A percentile compares a stretch with the other conserved stretches of the same genome.
Evolutionary conservation across 495 filamentous ascomycete genomes (phyloP).

Genomic region (Podospora pseudocomata): DNA sequence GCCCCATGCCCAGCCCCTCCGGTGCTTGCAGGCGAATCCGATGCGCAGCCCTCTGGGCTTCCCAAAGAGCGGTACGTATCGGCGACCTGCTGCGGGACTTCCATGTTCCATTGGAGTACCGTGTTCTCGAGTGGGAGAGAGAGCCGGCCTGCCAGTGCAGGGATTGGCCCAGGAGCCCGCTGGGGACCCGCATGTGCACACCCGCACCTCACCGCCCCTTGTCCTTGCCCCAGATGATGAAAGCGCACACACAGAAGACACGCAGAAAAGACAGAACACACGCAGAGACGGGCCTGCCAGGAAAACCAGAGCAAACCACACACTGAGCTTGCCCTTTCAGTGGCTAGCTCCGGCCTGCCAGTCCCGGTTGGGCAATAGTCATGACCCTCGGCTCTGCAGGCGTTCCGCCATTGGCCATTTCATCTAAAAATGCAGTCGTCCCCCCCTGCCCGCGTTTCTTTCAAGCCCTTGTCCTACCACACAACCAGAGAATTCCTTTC

Average conservation of each 20-base stretch:
- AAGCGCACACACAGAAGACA: slow-evolving; percentile 9
- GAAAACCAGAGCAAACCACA: slow-evolving; percentile 13
- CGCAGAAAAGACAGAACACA: slow-evolving; percentile 2
- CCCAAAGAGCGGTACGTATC: background rate
- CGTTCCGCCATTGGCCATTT: slow-evolving; percentile 44
- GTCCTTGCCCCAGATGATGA: slow-evolving; percentile 25
- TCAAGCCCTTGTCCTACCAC: slow-evolving; percentile 43
- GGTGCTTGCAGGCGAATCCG: background rate
- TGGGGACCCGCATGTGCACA: slow-evolving; percentile 9
- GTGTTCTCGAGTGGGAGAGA: slow-evolving; percentile 1
- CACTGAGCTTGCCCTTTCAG: slow-evolving; percentile 26
- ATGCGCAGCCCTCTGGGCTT: background rate
- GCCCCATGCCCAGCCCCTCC: background rate
- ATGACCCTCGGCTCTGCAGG: slow-evolving; percentile 31
- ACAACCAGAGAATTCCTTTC: slow-evolving; percentile 36
- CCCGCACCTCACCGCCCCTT: slow-evolving; percentile 30
- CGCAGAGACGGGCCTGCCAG: slow-evolving; percentile 16
- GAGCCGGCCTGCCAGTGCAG: background rate
- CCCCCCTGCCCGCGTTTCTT: slow-evolving; percentile 42
- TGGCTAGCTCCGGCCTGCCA: slow-evolving; percentile 44
- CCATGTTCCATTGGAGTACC: background rate
- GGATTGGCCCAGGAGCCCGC: slow-evolving; percentile 9
- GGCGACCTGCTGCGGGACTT: background rate
- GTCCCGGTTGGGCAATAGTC: slow-evolving; percentile 42
- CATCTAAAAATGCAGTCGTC: slow-evolving; percentile 38